Percentiles rank a stretch among this genome's conserved stretches.
These are phyloP conservation scores for Aureobasidium mangrovei DNA, from an alignment of 2,329 filamentous ascomycete genomes.

Conservation along the genomic window DNA sequence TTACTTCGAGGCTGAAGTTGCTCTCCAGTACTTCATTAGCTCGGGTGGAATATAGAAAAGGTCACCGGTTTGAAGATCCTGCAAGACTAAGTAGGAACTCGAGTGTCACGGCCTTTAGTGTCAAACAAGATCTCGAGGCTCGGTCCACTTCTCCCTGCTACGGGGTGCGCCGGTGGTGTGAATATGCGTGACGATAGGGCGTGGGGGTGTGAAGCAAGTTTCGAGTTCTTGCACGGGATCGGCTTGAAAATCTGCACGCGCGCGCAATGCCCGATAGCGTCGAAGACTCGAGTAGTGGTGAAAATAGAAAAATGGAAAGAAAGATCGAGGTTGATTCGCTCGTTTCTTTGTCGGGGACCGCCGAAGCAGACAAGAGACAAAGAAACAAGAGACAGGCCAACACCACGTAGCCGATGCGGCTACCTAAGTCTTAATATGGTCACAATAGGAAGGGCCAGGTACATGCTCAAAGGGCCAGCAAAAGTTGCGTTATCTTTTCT, in stretches of 20 bases:
- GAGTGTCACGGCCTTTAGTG: conserved; percentile 6
- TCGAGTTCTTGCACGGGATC: neutral
- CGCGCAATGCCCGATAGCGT: neutral
- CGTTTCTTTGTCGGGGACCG: neutral
- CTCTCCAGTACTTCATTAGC: conserved; percentile 3
- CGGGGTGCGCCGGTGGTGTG: neutral
- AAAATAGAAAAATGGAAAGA: neutral
- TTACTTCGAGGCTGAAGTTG: neutral
- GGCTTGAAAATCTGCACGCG: neutral
- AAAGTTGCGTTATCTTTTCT: conserved; percentile 1
- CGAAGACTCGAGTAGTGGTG: neutral
- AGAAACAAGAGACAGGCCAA: neutral
- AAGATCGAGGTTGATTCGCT: neutral
- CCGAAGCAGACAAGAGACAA: conserved; percentile 2
- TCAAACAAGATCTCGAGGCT: neutral
- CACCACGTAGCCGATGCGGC: neutral
- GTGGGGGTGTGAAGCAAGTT: conserved; percentile 9
- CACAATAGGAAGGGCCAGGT: neutral
- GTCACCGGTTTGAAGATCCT: neutral
- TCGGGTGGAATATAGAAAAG: neutral
- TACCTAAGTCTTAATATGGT: neutral
- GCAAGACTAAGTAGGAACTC: neutral
- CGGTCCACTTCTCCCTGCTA: neutral
- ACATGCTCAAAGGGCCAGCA: neutral
- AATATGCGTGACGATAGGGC: conserved; percentile 10